phyloP scores from a whole-genome alignment of 2,329 filamentous ascomycete species.

The Hypomyces rosellus region DNA sequence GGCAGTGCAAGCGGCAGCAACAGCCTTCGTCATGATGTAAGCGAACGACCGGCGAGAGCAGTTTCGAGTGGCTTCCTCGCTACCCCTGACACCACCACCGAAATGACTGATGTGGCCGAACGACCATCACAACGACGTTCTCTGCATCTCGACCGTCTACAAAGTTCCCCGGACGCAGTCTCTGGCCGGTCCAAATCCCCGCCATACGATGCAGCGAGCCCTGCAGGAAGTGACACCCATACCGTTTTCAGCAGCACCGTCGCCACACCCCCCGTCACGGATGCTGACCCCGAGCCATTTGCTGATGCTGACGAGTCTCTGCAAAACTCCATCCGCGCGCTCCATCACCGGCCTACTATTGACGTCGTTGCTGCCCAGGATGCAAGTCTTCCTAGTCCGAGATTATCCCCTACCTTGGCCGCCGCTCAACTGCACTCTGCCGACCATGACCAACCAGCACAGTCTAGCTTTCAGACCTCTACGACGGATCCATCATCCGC shows the following conservation, averaged over 20 bases:
- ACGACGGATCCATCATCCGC: constrained; percentile 21
- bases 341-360: constrained; percentile 48
- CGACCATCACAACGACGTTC: constrained; percentile 35
- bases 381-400: constrained; percentile 88
- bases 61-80: constrained; percentile 35
- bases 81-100: constrained; percentile 53
- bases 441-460: constrained; percentile 37
- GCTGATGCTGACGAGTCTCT: constrained; percentile 45
- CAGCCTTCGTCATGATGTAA: constrained; percentile 17
- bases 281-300: constrained; percentile 61
- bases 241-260: constrained; percentile 58
- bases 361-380: constrained; percentile 73
- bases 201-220: constrained; percentile 44
- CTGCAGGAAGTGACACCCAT: constrained; percentile 48
- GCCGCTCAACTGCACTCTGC: constrained; percentile 51
- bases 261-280: constrained; percentile 69
- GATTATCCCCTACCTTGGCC: constrained; percentile 84
- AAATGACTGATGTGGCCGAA: constrained; percentile 28
- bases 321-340: constrained; percentile 39
- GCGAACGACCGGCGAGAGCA: constrained; percentile 20
- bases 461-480: constrained; percentile 27
- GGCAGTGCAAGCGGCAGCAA: constrained; percentile 4
- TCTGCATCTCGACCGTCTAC: constrained; percentile 34
- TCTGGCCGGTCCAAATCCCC: constrained; percentile 28
- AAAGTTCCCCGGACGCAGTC: constrained; percentile 40